Base-by-base conservation (phyloP, 2,329 filamentous ascomycete species). In the Epichloe coenophiala region DNA sequence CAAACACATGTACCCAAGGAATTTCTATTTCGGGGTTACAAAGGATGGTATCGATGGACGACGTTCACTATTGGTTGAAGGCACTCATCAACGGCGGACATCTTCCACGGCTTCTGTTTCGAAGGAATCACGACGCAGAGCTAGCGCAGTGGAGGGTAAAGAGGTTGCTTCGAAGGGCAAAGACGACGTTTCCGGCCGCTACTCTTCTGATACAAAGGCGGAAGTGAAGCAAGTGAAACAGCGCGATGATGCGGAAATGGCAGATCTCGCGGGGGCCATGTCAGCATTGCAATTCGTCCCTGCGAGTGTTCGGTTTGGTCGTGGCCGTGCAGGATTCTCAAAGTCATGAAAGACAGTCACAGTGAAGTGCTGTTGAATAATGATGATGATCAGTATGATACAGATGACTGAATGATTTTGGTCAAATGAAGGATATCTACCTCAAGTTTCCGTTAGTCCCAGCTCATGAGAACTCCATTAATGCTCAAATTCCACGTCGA, bases 1-100 rank as follows among this genome's bases (percentile, higher is more conserved):
- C 71, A 96, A 95, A 69, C 93, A 98, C 67, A 77, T 84, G 69
- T 98, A 93, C 62, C 91, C 90, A 11, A 81, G 80, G 63, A 86
- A 87, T 60, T 95, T 89, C 68, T 91, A 94, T 66, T 95, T 94
- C 60, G 80, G 81, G 47, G 79, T 97, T 48, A 84, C 94, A 3
- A 87, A 89, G 57, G 81, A 88, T 54, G 93, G 93, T n/a, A 86
- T 96, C 54, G 91, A 96, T 61, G 84, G 84, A 45, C 80, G 87
- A 48, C 81, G 75, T 42, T 95, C 88, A 17, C 80, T 98, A 68
- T 72, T 97, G 12, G 72, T 80, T 46, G 76, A 83, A n/a, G 65
- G 68, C 11, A 67, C 70, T 5, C 71, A 74, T 56, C 69, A 70
- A 51, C 70, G 72, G 41, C 66, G 71, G 46, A 71, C 70, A 49